phyloP scores from a whole-genome alignment of 2,329 filamentous ascomycete genomes.

The Chrysosporium keratinophilum region DNA sequence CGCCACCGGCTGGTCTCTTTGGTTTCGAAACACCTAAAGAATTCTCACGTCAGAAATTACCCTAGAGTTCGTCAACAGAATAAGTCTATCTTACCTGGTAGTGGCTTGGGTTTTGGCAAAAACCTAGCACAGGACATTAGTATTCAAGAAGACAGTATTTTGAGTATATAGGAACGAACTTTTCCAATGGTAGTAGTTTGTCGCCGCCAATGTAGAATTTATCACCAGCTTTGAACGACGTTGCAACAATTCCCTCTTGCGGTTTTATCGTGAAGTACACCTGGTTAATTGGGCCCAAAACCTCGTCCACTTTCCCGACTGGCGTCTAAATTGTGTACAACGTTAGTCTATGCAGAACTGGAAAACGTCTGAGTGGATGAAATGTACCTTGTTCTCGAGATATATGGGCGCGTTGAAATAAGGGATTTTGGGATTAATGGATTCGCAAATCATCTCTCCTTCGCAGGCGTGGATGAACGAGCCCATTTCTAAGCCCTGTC shows the following conservation, averaged over 20 bases:
- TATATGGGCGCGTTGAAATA: slow-evolving; percentile 99
- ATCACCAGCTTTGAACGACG: slow-evolving; percentile 90
- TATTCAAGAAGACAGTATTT: slow-evolving; percentile 6
- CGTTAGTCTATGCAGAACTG: neutral
- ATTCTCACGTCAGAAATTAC: slow-evolving; percentile 17
- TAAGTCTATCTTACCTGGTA: slow-evolving; percentile 36
- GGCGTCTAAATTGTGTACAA: slow-evolving; percentile 47
- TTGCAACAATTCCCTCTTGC: slow-evolving; percentile 87
- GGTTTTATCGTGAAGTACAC: slow-evolving; percentile 98
- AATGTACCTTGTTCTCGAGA: slow-evolving; percentile 83
- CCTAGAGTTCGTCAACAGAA: neutral
- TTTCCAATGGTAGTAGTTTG: slow-evolving; percentile 88
- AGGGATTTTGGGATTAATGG: slow-evolving; percentile 86
- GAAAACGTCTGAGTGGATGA: neutral
- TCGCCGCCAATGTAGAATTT: slow-evolving; percentile 94
- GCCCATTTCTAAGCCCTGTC: slow-evolving; percentile 63
- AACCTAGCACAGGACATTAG: slow-evolving; percentile 47
- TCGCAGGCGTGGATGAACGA: slow-evolving; percentile 89
- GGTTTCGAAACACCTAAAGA: slow-evolving; percentile 55
- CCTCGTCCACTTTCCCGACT: slow-evolving; percentile 95
- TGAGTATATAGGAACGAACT: slow-evolving; percentile 36
- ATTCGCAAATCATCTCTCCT: slow-evolving; percentile 96
- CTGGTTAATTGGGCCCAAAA: slow-evolving; percentile 93
- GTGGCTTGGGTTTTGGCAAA: slow-evolving; percentile 80
- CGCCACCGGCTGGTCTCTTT: slow-evolving; percentile 56